Base-by-base conservation (phyloP, 2,329 filamentous ascomycete species). In the Trichoderma oligosporum region DNA sequence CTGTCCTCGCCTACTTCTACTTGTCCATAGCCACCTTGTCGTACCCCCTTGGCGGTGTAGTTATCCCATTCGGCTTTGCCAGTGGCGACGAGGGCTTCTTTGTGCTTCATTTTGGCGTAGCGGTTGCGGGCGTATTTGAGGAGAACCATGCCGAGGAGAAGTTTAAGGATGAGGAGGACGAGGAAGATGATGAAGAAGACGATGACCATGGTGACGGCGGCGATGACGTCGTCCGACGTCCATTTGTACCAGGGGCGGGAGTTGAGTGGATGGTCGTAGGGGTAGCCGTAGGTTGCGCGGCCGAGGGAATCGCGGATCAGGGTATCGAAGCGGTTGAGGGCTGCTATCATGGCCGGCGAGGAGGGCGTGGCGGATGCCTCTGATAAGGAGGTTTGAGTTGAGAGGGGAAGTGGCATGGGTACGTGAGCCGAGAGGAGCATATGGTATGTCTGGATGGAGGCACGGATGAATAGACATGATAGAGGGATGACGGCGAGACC, bases 381-480 rank as follows among this genome's bases (percentile, higher is more conserved):
- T 4, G 82, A 77, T 12, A 90, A 74, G 5, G 87, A 82, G 16
- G 87, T 86, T 46, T 87, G 82, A 25, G 83, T 77, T 3, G 85
- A 84, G 24, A 85, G 77, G 24, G 82, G 77, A 0, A 90, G 78
- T 0, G 90, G 89, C 7, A 88, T 82, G 0, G 91, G 88, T 31
- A 97, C 80, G 66, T 96, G 87, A 0, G 90, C 92, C 3, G 92
- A 89, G 12, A 97, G 82, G 68, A 97, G 96, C 93, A 97, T 97
- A 73, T 97, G 89, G 72, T 97, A 99, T 6, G 93, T 97, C 70
- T 99, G 94, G 41, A 97, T 82, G 1, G 90, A 92, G 45, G 95
- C 91, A 41, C 95, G 86, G 70, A 99, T 94, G 73, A 99, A 97
- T 46, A 99, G 84, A 65, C 92, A 97, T 1, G 92, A 93, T 0